phyloP scores from a whole-genome alignment of 495 filamentous ascomycete genomes.

The Bacidia gigantensis region DNA sequence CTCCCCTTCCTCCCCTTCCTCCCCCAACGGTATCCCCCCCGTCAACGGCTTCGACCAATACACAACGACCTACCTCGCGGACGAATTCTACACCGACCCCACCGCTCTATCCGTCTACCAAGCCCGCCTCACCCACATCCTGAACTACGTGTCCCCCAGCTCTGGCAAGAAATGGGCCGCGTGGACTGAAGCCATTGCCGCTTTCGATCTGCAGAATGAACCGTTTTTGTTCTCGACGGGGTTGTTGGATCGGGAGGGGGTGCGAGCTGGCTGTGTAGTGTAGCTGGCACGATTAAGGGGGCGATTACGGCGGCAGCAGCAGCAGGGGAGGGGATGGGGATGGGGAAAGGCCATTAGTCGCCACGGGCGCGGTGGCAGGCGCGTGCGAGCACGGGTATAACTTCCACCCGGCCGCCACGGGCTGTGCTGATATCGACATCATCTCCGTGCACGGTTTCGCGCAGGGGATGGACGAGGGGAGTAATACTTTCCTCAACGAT shows the following conservation, averaged over 20 bases:
- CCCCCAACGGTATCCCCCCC: not conserved
- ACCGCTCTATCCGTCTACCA: not conserved
- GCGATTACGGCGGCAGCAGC: not conserved
- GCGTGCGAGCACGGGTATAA: not conserved
- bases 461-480: not conserved
- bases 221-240: not conserved
- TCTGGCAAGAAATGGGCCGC: not conserved
- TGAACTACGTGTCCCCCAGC: not conserved
- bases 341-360: not conserved
- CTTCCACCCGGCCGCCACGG: not conserved
- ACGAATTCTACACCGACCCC: not conserved
- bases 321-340: not conserved
- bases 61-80: not conserved
- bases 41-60: not conserved
- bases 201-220: constrained; percentile 2
- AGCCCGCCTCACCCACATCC: constrained; percentile 1
- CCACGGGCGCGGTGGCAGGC: not conserved
- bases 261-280: too few species aligned
- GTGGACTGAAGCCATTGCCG: not conserved
- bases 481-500: not conserved
- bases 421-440: not conserved
- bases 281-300: too few species aligned
- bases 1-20: too few species aligned
- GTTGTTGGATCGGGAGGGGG: too few species aligned
- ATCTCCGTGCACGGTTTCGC: not conserved